A percentile compares a stretch with the other conserved stretches of the same genome.
These are phyloP conservation scores for Tetradesmus obliquus DNA, from an alignment of 139 green algal species.

Conservation along the genomic window DNA sequence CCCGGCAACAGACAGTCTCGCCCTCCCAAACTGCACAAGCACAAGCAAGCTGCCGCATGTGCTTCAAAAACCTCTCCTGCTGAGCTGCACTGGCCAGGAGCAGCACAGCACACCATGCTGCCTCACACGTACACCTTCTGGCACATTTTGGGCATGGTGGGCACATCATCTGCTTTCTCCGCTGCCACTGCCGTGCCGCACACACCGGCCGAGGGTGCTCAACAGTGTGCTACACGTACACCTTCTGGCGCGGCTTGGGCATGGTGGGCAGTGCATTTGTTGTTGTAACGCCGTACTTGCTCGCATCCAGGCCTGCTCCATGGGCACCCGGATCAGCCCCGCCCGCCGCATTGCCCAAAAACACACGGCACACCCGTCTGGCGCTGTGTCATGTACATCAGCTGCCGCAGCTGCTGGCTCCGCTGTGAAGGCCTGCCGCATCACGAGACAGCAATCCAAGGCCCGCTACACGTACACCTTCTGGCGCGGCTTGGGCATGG, in stretches of 20 bases:
- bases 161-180: background rate
- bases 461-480: background rate
- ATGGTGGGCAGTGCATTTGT: constrained; percentile 40
- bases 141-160: background rate
- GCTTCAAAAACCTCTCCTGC: too few relatives aligned
- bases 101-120: background rate
- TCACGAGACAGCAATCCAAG: background rate
- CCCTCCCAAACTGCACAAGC: too few relatives aligned
- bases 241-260: background rate
- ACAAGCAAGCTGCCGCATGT: too few relatives aligned
- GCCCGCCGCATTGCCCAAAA: constrained; percentile 14
- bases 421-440: background rate
- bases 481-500: background rate
- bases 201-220: too few relatives aligned
- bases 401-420: background rate
- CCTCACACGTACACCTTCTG: background rate
- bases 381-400: background rate
- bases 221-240: background rate
- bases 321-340: constrained; percentile 2
- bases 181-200: background rate
- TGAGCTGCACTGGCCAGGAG: too few relatives aligned
- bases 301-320: constrained; percentile 20
- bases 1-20: too few relatives aligned
- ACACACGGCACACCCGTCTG: background rate
- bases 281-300: constrained; percentile 39